These are phyloP conservation scores for Hansenula sp. DNA, from an alignment of 1,139 yeast species.

Conservation along the genomic window DNA sequence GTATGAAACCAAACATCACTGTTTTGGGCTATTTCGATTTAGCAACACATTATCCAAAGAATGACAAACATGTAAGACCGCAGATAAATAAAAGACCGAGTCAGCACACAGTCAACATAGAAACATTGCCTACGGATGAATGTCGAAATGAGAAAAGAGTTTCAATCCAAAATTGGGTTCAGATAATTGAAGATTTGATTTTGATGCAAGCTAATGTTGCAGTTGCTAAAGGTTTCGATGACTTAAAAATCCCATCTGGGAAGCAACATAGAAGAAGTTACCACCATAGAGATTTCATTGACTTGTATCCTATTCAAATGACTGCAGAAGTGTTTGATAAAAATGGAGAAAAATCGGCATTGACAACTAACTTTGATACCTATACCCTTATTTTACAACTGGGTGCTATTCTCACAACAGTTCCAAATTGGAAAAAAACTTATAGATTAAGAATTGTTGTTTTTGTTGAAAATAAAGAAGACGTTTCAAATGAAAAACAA, in stretches of 20 bases:
- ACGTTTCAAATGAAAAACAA: conserved; percentile 62
- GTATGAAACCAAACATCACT: conserved; percentile 94
- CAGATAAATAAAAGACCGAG: conserved; percentile 4
- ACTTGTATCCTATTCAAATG: conserved; percentile 95
- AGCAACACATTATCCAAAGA: conserved; percentile 18
- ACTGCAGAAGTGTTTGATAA: conserved; percentile 68
- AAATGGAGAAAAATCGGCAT: conserved; percentile 59
- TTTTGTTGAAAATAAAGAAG: conserved; percentile 74
- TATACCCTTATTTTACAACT: conserved; percentile 87
- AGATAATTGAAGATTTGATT: conserved; percentile 84
- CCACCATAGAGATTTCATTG: conserved; percentile 54
- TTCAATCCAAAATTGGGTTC: conserved; percentile 82
- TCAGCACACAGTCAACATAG: conserved; percentile 18
- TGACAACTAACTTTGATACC: conserved; percentile 90
- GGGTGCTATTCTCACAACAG: conserved; percentile 89
- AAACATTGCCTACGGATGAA: conserved; percentile 70
- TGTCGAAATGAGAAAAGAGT: conserved; percentile 71
- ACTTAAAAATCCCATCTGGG: conserved; percentile 50
- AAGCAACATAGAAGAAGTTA: conserved; percentile 15
- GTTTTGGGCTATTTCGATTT: conserved; percentile 84
- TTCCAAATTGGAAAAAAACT: conserved; percentile 83
- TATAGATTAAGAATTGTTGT: conserved; percentile 77
- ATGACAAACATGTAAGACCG: conserved; percentile 10
- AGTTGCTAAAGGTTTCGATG: conserved; percentile 80
- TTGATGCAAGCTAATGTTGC: conserved; percentile 93